Evolutionary conservation across 768 basidiomycete genomes (phyloP).

Genomic region (Astraeus odoratus): DNA sequence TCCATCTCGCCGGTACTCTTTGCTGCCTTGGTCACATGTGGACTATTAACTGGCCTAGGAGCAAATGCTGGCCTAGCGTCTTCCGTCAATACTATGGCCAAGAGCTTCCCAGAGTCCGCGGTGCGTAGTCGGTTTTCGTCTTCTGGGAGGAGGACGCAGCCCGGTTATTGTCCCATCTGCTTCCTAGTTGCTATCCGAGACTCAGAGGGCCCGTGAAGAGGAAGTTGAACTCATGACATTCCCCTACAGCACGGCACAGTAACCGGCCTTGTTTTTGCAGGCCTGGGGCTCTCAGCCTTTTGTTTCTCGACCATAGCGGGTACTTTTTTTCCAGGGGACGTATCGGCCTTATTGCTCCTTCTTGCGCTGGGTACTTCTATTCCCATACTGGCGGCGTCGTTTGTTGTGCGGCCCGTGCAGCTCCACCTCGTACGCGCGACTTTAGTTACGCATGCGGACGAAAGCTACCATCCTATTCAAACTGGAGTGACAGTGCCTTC

Average conservation of each 20-base stretch:
- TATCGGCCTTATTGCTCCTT: constrained; percentile 64
- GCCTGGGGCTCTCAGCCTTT: constrained; percentile 86
- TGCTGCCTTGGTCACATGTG: constrained; percentile 49
- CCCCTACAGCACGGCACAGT: constrained; percentile 52
- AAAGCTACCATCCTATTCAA: not conserved
- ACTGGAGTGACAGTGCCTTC: not conserved
- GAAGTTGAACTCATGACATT: not conserved
- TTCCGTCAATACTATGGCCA: constrained; percentile 78
- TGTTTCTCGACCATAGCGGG: constrained; percentile 75
- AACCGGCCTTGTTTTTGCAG: constrained; percentile 70
- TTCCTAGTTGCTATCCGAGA: not conserved
- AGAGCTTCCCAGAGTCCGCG: constrained; percentile 65
- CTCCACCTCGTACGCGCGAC: constrained; percentile 16
- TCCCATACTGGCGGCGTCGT: constrained; percentile 66
- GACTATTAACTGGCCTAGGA: constrained; percentile 71
- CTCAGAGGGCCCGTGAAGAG: not conserved
- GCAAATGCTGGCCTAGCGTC: constrained; percentile 65
- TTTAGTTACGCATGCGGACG: constrained; percentile 25
- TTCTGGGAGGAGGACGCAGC: not conserved
- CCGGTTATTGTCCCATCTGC: too few relatives aligned
- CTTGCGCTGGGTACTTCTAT: constrained; percentile 67
- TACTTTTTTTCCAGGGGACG: constrained; percentile 62
- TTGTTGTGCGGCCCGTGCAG: constrained; percentile 61
- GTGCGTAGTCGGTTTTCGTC: constrained; percentile 37
- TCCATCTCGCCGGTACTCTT: constrained; percentile 40